phyloP scores from a whole-genome alignment of 176 grass and related monocot species.

The Ensete glaucum region DNA sequence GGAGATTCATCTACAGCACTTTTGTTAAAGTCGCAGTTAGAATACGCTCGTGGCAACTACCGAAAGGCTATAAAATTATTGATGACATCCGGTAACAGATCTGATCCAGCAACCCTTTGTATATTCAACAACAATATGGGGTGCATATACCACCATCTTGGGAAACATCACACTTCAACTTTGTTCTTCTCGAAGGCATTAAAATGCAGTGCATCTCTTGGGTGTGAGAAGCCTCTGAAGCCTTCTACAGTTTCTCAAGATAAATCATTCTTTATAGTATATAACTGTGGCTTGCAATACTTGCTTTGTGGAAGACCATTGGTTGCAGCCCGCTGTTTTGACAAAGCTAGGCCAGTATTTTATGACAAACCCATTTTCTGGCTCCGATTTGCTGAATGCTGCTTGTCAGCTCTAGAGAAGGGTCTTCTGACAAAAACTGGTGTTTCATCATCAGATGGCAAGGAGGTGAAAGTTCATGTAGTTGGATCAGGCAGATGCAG shows the following conservation, averaged over 20 bases:
- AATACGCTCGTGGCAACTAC: constrained; percentile 82
- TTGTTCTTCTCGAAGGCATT: constrained; percentile 77
- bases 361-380: constrained; percentile 60
- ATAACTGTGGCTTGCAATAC: constrained; percentile 79
- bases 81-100: constrained; percentile 61
- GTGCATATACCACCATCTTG: constrained; percentile 85
- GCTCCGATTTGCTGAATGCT: constrained; percentile 88
- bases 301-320: constrained; percentile 71
- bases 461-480: constrained; percentile 58
- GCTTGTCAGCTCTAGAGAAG: constrained; percentile 59
- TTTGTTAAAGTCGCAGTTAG: constrained; percentile 86
- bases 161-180: constrained; percentile 50
- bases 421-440: constrained; percentile 43
- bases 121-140: constrained; percentile 91
- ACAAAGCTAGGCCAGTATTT: constrained; percentile 51
- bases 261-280: constrained; percentile 61
- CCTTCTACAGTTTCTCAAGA: constrained; percentile 59
- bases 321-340: constrained; percentile 69
- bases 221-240: constrained; percentile 57
- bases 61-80: constrained; percentile 91
- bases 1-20: constrained; percentile 85
- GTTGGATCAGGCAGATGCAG: constrained; percentile 72
- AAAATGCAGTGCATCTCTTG: constrained; percentile 39
- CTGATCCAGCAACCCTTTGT: constrained; percentile 53
- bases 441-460: constrained; percentile 24